Evolutionary conservation across 1,284 basidiomycete genomes (phyloP), one percentile per base, ranked within the genome.

Genomic region (Ceratobasidium theobromae): DNA sequence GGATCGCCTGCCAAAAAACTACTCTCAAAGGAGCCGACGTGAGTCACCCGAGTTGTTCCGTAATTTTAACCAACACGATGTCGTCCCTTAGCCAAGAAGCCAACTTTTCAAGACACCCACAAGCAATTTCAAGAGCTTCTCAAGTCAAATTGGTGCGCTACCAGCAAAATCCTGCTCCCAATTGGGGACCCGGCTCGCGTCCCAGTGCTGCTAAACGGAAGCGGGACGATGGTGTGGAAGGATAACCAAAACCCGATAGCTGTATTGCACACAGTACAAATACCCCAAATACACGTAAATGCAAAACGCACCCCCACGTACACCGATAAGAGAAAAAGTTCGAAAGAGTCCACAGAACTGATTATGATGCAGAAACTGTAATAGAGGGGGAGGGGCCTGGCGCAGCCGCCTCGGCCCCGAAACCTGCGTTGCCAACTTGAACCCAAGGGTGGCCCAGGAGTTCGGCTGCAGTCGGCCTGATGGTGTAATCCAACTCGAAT

Each of bases 131-230:
- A 11, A 76, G 80, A 9, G 81, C 86, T 3, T 82, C 83, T 12
- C 48, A 84, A 65, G 80, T 89, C 58, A 92, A 92, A 72, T 78
- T 94, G 6, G 91, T 95, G 0, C 84, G 92, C 53, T 98, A 98
- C 77, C 96, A 97, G 77, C 82, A 86, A 71, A 98, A 98, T 75
- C 96, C 96, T 2, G 82, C 86, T 41, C 83, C 89, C 1, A 85
- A 97, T 74, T 99, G 96, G 96, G 96, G 96, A 0, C 96, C 96
- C 0, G 77, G 67, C 27, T 45, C 70, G 11, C 62, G 67, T 12
- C 57, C 70, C 4, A 58, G 48, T 23, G 49, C 49, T 6, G 60
- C 23, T n/a, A 64, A 60, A 21, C 55, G 66, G 2, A 67, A 67
- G 35, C 66, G 53, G 32, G 65, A 67, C 8, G 53, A 58, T 16